Conservation (phyloP, 192 early-diverging fungal species). For the Backusella liffmaniae region DNA sequence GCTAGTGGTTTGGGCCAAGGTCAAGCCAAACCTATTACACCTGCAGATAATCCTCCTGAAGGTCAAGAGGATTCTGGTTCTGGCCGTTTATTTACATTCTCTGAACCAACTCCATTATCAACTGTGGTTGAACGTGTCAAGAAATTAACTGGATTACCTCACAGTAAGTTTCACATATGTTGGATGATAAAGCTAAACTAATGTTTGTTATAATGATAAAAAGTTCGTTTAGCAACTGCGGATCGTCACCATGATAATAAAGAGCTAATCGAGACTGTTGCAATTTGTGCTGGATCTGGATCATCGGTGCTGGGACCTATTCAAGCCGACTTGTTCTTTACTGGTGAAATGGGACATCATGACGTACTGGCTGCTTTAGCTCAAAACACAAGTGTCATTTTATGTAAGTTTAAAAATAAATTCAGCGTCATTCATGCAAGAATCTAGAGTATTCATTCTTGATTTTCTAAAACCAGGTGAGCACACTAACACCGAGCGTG, state of each 20-base stretch:
- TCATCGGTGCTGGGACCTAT: slow-evolving; percentile 57
- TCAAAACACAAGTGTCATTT: slow-evolving; percentile 75
- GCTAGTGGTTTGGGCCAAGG: slow-evolving; percentile 62
- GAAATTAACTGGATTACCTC: slow-evolving; percentile 57
- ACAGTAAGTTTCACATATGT: slow-evolving; percentile 45
- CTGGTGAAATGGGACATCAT: slow-evolving; percentile 97
- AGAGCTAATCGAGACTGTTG: slow-evolving; percentile 67
- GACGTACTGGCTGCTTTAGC: slow-evolving; percentile 83
- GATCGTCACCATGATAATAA: slow-evolving; percentile 39
- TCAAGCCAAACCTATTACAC: slow-evolving; percentile 33
- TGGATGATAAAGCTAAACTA: neutral
- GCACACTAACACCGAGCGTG: slow-evolving; percentile 92
- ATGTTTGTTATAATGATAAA: neutral
- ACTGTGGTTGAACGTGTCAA: slow-evolving; percentile 64
- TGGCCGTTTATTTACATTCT: slow-evolving; percentile 63
- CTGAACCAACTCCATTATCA: slow-evolving; percentile 48
- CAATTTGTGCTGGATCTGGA: slow-evolving; percentile 93
- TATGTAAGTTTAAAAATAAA: slow-evolving; percentile 49
- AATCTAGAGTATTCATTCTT: neutral
- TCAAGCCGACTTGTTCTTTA: slow-evolving; percentile 79
- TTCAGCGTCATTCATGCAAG: neutral
- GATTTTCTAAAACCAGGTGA: slow-evolving; percentile 50
- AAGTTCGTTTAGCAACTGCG: slow-evolving; percentile 75
- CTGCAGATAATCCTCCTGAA: slow-evolving; percentile 49
- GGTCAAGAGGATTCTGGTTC: slow-evolving; percentile 57